Percentiles rank a stretch among this genome's conserved stretches.
Evolutionary conservation across 176 grass and related monocot genomes (phyloP).

Genomic region (Ampelocalamus luodianensis): DNA sequence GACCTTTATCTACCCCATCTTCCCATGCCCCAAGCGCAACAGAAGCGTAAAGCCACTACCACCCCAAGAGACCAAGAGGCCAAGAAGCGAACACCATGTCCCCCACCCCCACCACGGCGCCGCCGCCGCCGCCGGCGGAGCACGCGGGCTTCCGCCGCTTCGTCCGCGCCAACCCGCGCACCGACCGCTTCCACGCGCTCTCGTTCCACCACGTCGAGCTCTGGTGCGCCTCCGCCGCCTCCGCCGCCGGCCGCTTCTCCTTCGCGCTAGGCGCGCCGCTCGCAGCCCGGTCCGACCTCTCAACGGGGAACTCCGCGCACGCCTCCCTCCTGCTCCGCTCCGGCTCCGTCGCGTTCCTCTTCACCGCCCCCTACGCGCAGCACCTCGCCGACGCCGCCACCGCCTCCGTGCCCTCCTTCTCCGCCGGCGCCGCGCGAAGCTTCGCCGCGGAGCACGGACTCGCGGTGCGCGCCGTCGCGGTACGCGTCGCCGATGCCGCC

Average conservation of each 20-base stretch:
- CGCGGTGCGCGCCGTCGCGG: too few relatives aligned
- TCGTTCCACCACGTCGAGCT: conserved; percentile 92
- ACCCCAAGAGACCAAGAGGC: background rate
- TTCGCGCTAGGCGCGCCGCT: conserved; percentile 59
- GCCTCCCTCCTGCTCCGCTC: too few relatives aligned
- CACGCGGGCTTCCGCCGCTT: background rate
- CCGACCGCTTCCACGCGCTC: conserved; percentile 66
- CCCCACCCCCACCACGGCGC: conserved; percentile 32
- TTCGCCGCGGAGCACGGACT: too few relatives aligned
- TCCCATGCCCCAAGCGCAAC: background rate
- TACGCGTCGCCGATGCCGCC: too few relatives aligned
- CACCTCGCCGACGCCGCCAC: too few relatives aligned
- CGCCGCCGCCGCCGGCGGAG: background rate
- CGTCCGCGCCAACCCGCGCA: conserved; percentile 46
- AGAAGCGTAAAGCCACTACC: background rate
- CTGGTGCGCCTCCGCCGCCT: conserved; percentile 53
- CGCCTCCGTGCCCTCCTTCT: too few relatives aligned
- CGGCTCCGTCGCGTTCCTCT: too few relatives aligned
- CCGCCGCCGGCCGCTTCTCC: conserved; percentile 73
- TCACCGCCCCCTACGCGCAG: too few relatives aligned
- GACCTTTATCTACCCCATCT: too few relatives aligned
- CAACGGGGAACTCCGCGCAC: too few relatives aligned
- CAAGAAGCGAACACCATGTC: conserved; percentile 43
- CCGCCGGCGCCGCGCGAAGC: too few relatives aligned
- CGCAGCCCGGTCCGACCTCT: too few relatives aligned